These are phyloP conservation scores for Sugiyamaella marilandica DNA, from an alignment of 805 yeast genomes.

Conservation along the genomic window DNA sequence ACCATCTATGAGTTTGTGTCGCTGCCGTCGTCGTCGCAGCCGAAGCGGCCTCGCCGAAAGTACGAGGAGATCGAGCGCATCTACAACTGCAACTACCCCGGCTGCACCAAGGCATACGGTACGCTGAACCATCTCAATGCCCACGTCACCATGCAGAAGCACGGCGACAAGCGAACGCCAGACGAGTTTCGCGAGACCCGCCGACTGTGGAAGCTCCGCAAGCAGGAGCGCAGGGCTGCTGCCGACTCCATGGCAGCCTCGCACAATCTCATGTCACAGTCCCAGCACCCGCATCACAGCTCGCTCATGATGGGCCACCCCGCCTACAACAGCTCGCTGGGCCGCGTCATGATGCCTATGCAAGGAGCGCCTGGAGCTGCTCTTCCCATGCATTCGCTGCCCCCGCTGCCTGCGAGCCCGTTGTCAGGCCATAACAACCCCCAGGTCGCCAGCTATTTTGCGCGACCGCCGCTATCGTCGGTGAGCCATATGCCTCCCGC, in stretches of 20 bases:
- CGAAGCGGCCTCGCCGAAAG: conserved; percentile 48
- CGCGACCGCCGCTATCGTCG: neutral
- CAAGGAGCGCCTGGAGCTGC: neutral
- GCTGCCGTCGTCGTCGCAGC: conserved; percentile 26
- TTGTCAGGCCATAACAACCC: neutral
- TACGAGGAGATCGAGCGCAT: conserved; percentile 53
- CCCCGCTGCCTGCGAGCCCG: conserved; percentile 4
- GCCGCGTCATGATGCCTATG: neutral
- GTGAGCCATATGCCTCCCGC: neutral
- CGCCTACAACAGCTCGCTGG: neutral
- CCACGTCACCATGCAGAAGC: conserved; percentile 49
- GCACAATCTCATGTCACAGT: neutral
- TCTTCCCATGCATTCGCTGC: neutral
- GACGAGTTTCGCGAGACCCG: conserved; percentile 51
- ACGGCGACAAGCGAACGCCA: conserved; percentile 51
- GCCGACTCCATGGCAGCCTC: neutral
- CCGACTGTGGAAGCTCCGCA: conserved; percentile 39
- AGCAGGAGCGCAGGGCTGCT: conserved; percentile 31
- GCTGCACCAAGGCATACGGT: conserved; percentile 53
- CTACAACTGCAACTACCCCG: conserved; percentile 44
- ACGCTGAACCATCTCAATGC: conserved; percentile 57
- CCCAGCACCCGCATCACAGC: conserved; percentile 6
- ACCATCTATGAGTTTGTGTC: conserved; percentile 24
- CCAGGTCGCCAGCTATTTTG: neutral
- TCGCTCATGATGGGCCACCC: neutral